Evolutionary conservation across 306 rosid species (phyloP), one percentile per base, ranked within the genome.

Genomic region (Lathyrus oleraceus): DNA sequence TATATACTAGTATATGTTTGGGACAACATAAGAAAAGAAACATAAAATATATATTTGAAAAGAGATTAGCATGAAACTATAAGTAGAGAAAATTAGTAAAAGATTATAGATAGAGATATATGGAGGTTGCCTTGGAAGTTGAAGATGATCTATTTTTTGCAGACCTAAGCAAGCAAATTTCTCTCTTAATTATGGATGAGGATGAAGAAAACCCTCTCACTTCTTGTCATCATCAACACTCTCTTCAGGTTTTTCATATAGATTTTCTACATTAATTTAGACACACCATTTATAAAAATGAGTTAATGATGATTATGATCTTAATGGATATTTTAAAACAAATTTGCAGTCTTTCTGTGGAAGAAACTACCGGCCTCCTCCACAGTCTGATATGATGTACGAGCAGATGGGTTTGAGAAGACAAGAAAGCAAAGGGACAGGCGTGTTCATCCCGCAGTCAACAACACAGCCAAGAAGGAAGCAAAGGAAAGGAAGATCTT

Each of bases 151-250:
- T 76, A 59, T 77, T 78, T 82, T 92, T 83, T 83, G 92, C 90
- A 43, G 96, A 92, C 81, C 77, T 92, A 51, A 92, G 85, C 83
- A 89, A 81, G 77, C 97, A 92, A 67, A 84, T 92, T 38, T 85
- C 90, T 61, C 90, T 86, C 47, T 80, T 89, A 4, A 90, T 92
- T 67, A 84, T 89, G 97, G 96, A 92, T 36, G 97, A 88, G 48
- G 92, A 91, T 42, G 97, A 89, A 16, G 96, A 89, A 16, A 86
- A 89, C 54, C 85, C 90, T 1, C 59, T 75, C 65, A 65, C 87
- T 38, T 70, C 28, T 73, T 78, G 19, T 27, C n/a, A n/a, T n/a
- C 83, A 81, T 63, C 47, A 77, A 43, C 63, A 81, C 44, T 72
- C 90, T 79, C 85, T 82, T 67, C 90, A 87, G 85, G 92, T 91